phyloP scores from a whole-genome alignment of 306 rosid species.

The Spatholobus suberectus region DNA sequence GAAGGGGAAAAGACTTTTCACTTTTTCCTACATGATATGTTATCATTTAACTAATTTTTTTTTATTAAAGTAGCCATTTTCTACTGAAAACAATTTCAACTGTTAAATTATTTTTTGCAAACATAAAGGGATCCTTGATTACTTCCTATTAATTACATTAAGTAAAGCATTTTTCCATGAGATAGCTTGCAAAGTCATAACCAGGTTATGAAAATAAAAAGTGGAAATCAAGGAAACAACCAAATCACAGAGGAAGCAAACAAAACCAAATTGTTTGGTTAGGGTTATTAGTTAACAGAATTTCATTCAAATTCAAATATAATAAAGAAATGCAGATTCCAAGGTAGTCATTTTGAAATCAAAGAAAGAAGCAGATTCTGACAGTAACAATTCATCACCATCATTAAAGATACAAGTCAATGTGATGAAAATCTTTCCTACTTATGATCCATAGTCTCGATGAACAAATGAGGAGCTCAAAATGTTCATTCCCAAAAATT shows the following conservation, averaged over 20 bases:
- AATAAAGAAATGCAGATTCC: not conserved
- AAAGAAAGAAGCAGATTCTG: not conserved
- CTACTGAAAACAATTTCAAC: not conserved
- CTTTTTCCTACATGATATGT: not conserved
- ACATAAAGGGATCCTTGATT: not conserved
- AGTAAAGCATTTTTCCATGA: not conserved
- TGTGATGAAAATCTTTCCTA: not conserved
- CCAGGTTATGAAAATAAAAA: not conserved
- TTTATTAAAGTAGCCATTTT: not conserved
- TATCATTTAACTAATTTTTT: constrained; percentile 5
- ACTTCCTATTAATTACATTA: constrained; percentile 1
- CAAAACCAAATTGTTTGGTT: not conserved
- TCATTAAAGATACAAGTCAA: not conserved
- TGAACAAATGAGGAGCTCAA: not conserved
- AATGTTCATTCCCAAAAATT: not conserved
- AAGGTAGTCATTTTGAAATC: not conserved
- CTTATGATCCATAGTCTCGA: not conserved
- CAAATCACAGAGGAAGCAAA: not conserved
- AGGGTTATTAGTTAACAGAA: not conserved
- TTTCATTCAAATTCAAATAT: not conserved
- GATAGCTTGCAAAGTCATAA: not conserved
- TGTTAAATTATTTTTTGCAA: not conserved
- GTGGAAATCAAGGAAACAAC: not conserved
- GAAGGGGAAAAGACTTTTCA: not conserved
- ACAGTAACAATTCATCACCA: not conserved